A percentile compares a stretch with the other conserved stretches of the same genome.
These are phyloP conservation scores for Cercospora nicotianae DNA, from an alignment of 2,329 filamentous ascomycete genomes.

Conservation along the genomic window DNA sequence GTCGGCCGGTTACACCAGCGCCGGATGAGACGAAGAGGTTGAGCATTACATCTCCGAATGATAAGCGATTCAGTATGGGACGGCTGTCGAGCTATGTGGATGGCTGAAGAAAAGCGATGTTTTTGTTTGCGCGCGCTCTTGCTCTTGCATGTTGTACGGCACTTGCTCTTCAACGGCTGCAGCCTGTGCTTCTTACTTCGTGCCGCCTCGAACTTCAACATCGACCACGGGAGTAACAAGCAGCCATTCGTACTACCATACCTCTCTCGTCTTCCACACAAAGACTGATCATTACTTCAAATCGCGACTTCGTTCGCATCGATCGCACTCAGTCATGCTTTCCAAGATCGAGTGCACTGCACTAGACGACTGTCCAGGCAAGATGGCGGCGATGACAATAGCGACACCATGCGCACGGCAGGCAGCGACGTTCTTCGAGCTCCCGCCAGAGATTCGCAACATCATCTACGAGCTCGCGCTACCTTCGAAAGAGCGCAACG, in stretches of 20 bases:
- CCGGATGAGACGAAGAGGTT: slow-evolving; percentile 26
- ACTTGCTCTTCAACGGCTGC: not conserved
- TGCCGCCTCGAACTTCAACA: slow-evolving; percentile 1
- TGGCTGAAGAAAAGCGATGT: slow-evolving; percentile 19
- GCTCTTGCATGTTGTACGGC: slow-evolving; percentile 2
- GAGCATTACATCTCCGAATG: slow-evolving; percentile 9
- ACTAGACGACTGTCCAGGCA: not conserved
- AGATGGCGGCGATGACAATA: not conserved
- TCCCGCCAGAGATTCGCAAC: slow-evolving; percentile 26
- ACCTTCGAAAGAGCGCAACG: not conserved
- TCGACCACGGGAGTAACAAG: not conserved
- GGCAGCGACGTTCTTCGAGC: slow-evolving; percentile 11
- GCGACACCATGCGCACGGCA: slow-evolving; percentile 6
- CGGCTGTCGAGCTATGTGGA: slow-evolving; percentile 34
- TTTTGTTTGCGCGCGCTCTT: not conserved
- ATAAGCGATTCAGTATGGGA: slow-evolving; percentile 32
- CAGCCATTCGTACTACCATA: not conserved
- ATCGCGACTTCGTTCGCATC: not conserved
- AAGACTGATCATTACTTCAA: not conserved
- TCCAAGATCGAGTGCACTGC: not conserved
- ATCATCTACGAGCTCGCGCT: slow-evolving; percentile 23
- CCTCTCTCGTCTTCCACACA: not conserved
- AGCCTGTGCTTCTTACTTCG: not conserved
- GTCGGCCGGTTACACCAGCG: slow-evolving; percentile 35
- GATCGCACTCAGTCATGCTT: not conserved